Evolutionary conservation across 2,329 filamentous ascomycete genomes (phyloP).

Genomic region (Geoglossum cookeanum): DNA sequence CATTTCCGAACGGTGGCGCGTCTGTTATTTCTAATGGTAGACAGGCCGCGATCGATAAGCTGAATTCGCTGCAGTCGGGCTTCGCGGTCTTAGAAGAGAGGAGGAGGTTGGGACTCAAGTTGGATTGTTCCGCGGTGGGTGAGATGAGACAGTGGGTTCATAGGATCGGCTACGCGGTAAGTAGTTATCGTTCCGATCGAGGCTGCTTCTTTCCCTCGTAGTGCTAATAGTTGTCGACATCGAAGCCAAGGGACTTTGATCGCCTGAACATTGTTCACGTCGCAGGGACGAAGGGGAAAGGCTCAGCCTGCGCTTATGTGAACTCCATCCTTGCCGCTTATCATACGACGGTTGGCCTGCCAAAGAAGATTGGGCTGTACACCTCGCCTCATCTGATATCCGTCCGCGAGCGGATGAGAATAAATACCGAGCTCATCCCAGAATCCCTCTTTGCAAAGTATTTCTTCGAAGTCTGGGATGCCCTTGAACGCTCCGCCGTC

Average conservation of each 20-base stretch:
- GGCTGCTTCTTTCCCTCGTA: background rate
- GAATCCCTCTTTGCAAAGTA: conserved; percentile 41
- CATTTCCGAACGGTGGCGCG: background rate
- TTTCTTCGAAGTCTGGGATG: conserved; percentile 49
- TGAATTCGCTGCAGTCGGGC: background rate
- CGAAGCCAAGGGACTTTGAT: conserved; percentile 30
- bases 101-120: background rate
- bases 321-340: conserved; percentile 41
- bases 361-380: conserved; percentile 38
- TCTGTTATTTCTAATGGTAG: background rate
- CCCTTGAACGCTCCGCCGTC: background rate
- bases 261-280: conserved; percentile 50
- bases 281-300: conserved; percentile 61
- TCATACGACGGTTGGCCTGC: conserved; percentile 16
- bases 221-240: too few relatives aligned
- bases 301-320: conserved; percentile 50
- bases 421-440: conserved; percentile 38
- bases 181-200: background rate
- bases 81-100: background rate
- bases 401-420: conserved; percentile 47
- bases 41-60: background rate
- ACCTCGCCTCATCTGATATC: conserved; percentile 50
- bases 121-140: background rate
- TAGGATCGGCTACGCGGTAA: background rate
- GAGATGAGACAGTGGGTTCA: background rate